These are phyloP conservation scores for Tuber aestivum DNA, from an alignment of 495 filamentous ascomycete species.

Conservation along the genomic window DNA sequence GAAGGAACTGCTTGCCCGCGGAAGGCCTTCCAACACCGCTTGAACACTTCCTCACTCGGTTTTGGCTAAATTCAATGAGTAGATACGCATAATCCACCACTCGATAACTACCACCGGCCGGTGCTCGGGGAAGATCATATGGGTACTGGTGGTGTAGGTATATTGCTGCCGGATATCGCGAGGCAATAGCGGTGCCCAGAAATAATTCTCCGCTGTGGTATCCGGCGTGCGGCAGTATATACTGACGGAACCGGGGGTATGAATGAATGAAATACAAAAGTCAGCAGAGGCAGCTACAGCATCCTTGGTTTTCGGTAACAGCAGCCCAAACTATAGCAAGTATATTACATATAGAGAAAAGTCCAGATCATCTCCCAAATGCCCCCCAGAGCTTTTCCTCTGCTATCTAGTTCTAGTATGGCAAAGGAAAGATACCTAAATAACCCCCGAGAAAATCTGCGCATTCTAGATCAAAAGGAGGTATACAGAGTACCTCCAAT, in stretches of 20 bases:
- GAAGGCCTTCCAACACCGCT: no score
- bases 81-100: background rate
- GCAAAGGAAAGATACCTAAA: background rate
- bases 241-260: background rate
- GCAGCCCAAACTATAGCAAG: background rate
- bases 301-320: background rate
- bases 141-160: background rate
- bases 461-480: background rate
- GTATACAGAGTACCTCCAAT: background rate
- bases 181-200: rapidly evolving
- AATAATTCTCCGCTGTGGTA: background rate
- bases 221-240: background rate
- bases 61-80: no score
- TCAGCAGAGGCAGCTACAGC: no score
- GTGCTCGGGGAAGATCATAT: background rate
- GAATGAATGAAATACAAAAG: background rate
- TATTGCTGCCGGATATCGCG: background rate
- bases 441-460: background rate
- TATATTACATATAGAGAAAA: background rate
- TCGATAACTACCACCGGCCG: background rate
- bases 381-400: background rate
- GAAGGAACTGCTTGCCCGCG: no score
- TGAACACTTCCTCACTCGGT: background rate
- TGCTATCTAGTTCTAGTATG: background rate
- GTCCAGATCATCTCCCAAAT: background rate